phyloP scores from a whole-genome alignment of 2,329 filamentous ascomycete genomes.

The Diplodia scrobiculata region DNA sequence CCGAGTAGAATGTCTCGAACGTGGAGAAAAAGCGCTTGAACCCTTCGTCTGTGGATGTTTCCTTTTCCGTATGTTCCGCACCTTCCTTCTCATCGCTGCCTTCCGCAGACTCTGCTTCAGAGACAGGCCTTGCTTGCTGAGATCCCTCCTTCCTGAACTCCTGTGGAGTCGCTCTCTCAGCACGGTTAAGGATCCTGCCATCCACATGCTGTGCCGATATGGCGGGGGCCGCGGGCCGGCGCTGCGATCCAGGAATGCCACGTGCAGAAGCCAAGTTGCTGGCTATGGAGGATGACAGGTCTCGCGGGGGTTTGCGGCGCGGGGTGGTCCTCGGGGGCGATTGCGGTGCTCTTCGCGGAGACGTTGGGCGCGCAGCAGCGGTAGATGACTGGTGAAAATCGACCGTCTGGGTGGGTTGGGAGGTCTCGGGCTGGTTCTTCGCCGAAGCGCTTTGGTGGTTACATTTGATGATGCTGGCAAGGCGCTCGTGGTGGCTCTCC shows the following conservation, averaged over 20 bases:
- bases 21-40: constrained; percentile 91
- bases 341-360: constrained; percentile 27
- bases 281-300: constrained; percentile 79
- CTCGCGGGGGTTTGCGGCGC: constrained; percentile 60
- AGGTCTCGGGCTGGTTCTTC: constrained; percentile 14
- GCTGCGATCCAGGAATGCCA: constrained; percentile 64
- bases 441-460: constrained; percentile 49
- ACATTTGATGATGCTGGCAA: constrained; percentile 78
- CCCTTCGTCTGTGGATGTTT: constrained; percentile 63
- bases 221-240: constrained; percentile 66
- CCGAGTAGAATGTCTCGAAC: constrained; percentile 85
- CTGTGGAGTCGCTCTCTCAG: constrained; percentile 34
- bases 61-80: constrained; percentile 31
- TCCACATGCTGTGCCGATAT: constrained; percentile 73
- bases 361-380: constrained; percentile 6
- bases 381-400: constrained; percentile 15
- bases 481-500: constrained; percentile 80
- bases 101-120: neutral
- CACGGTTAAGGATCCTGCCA: constrained; percentile 58
- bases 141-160: constrained; percentile 22
- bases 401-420: constrained; percentile 25
- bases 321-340: constrained; percentile 41
- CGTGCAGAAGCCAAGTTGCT: constrained; percentile 84
- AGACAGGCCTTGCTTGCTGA: constrained; percentile 2
- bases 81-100: constrained; percentile 11